Base-by-base conservation (phyloP, 1,139 yeast genomes). In the Magnusiomyces sp. region DNA sequence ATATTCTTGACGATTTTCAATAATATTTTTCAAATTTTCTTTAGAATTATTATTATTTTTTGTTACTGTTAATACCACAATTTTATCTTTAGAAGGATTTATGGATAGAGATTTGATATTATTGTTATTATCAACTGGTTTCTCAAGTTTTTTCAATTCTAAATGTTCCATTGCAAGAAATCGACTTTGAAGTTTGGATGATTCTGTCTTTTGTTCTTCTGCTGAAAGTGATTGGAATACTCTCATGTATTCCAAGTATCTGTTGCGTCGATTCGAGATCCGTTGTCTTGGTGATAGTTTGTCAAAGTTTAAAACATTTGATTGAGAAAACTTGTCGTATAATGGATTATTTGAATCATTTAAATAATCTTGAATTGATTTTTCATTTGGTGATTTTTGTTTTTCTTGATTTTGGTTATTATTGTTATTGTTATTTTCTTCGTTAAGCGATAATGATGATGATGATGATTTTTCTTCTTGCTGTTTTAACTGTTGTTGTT, bases 1-100 rank as follows among this genome's bases (percentile, higher is more conserved):
- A 51, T 66, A 67, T 41, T 63, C 67, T 17, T 59, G 56, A 19
- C 71, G 60, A 52, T 66, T 66, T 40, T 56, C 52, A 32, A 58
- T 53, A 29, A 64, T 61, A 59, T 53, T 56, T n/a, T 55, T 47
- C n/a, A 60, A 48, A 3, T 59, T 50, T 43, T 60, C 58, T 10
- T 52, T 50, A 37, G 57, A 59, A n/a, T 53, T 58, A 10, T 55
- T 49, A 38, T 59, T 53, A 14, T 62, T 64, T 11, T 55, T 56
- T 34, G 60, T 52, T 5, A 65, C 68, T 19, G 69, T 58, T 46
- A 65, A 47, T 17, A 65, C 29, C n/a, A 64, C 58, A 16, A 65
- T 58, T 42, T 60, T 57, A 6, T 53, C 41, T 16, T 65, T 63
- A 19, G 55, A 40, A 4, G 62, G 63, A 36, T 58, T 53, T 3